A percentile compares a stretch with the other conserved stretches of the same genome.
Conservation (phyloP, 73 alveolate species). For the Paramecium octaurelia region DNA sequence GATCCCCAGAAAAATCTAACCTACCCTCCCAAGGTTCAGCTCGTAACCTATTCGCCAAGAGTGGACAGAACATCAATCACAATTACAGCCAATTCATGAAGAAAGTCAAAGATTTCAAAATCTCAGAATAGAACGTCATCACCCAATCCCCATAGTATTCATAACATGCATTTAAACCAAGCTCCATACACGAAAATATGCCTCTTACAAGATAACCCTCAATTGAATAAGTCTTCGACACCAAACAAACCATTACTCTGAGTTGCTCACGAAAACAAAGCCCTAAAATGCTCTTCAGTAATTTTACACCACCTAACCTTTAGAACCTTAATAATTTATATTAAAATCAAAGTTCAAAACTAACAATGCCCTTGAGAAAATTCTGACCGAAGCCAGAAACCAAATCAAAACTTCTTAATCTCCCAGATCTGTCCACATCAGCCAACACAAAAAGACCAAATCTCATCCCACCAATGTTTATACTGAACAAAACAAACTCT, state of each 20-base stretch:
- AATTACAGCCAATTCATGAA: not conserved
- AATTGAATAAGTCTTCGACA: not conserved
- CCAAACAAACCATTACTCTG: not conserved
- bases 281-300: not conserved
- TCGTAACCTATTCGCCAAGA: not conserved
- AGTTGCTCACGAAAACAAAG: not conserved
- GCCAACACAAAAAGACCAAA: not conserved
- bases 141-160: not conserved
- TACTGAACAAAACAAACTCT: not conserved
- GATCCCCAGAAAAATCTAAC: not conserved
- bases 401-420: not conserved
- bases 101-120: not conserved
- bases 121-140: not conserved
- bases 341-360: not conserved
- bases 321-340: not conserved
- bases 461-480: not conserved
- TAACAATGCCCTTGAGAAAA: slow-evolving; percentile 7
- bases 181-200: not conserved
- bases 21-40: not conserved
- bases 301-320: not conserved
- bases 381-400: not conserved
- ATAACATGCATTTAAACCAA: not conserved
- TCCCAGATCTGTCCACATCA: not conserved
- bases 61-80: not conserved
- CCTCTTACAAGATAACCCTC: not conserved